A percentile compares a stretch with the other conserved stretches of the same genome.
Conservation (phyloP, 768 basidiomycete species). For the Lyophyllum semitale region DNA sequence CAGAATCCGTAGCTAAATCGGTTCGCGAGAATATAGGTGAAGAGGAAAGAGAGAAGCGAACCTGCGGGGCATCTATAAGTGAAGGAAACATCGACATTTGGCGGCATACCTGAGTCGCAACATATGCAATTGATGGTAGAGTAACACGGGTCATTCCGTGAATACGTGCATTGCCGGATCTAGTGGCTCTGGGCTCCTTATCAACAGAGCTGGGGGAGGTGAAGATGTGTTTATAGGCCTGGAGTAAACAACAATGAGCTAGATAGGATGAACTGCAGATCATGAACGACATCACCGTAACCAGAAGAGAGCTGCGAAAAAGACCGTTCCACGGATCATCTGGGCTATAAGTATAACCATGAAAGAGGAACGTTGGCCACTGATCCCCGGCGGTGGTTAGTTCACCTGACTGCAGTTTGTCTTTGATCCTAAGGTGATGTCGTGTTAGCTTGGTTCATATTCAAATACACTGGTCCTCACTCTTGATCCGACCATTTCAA, state of each 20-base stretch:
- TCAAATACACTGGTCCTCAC: slow-evolving; percentile 4
- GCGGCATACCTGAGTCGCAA: slow-evolving; percentile 16
- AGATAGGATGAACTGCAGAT: background rate
- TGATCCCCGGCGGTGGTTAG: slow-evolving; percentile 20
- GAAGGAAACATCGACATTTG: background rate
- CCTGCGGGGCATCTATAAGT: background rate
- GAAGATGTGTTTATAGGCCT: slow-evolving; percentile 31
- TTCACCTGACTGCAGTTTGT: slow-evolving; percentile 13
- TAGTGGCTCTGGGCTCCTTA: slow-evolving; percentile 24
- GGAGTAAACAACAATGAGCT: background rate
- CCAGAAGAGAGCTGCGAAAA: slow-evolving; percentile 19
- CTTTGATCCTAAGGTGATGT: background rate
- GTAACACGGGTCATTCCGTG: slow-evolving; percentile 12
- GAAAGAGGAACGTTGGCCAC: slow-evolving; percentile 26
- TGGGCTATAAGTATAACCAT: slow-evolving; percentile 15
- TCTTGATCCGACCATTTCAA: slow-evolving; percentile 10
- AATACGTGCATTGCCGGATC: background rate
- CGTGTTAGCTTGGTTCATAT: background rate
- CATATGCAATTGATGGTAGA: slow-evolving; percentile 18
- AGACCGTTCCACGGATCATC: slow-evolving; percentile 29
- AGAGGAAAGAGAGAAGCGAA: too few species aligned
- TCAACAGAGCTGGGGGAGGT: slow-evolving; percentile 31
- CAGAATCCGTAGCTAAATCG: too few species aligned
- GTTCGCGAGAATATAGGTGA: too few species aligned
- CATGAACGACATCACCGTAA: slow-evolving; percentile 13